Conservation (phyloP, 495 filamentous ascomycete species). For the Penicillium daleae region DNA sequence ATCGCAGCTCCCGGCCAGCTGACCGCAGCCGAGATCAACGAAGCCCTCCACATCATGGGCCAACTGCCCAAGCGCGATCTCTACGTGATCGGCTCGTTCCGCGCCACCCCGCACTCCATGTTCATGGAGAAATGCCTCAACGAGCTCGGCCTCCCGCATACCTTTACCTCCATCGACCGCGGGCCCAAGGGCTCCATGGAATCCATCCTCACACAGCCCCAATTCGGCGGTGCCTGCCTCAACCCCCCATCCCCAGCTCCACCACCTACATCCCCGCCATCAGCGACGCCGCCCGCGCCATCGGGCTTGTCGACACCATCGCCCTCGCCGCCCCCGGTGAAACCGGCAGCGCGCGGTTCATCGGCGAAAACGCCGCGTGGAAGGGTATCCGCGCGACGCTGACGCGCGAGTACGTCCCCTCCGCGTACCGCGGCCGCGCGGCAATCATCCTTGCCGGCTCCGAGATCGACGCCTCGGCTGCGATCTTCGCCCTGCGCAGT, state of each 20-base stretch:
- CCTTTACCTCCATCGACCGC: slow-evolving; percentile 74
- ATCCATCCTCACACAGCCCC: slow-evolving; percentile 65
- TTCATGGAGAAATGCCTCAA: slow-evolving; percentile 91
- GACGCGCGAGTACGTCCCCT: slow-evolving; percentile 78
- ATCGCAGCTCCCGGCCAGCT: slow-evolving; percentile 84
- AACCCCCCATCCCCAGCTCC: slow-evolving; percentile 64
- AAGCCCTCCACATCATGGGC: slow-evolving; percentile 75
- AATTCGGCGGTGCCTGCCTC: slow-evolving; percentile 79
- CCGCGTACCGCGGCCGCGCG: slow-evolving; percentile 73
- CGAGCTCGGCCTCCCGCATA: slow-evolving; percentile 81
- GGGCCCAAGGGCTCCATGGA: slow-evolving; percentile 66
- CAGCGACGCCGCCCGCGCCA: slow-evolving; percentile 72
- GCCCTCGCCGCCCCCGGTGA: slow-evolving; percentile 52
- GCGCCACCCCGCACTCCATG: slow-evolving; percentile 71
- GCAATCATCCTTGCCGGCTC: slow-evolving; percentile 72
- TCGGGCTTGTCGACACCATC: slow-evolving; percentile 81
- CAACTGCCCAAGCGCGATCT: slow-evolving; percentile 78
- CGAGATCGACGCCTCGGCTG: slow-evolving; percentile 71
- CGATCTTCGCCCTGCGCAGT: slow-evolving; percentile 74
- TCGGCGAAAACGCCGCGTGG: slow-evolving; percentile 82
- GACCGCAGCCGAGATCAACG: slow-evolving; percentile 81
- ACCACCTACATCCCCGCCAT: slow-evolving; percentile 62
- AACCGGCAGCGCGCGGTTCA: slow-evolving; percentile 47
- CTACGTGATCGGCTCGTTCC: slow-evolving; percentile 76
- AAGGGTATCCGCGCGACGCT: slow-evolving; percentile 81